Base-by-base conservation (phyloP, 345 rosid genomes). In the Linum tenue region DNA sequence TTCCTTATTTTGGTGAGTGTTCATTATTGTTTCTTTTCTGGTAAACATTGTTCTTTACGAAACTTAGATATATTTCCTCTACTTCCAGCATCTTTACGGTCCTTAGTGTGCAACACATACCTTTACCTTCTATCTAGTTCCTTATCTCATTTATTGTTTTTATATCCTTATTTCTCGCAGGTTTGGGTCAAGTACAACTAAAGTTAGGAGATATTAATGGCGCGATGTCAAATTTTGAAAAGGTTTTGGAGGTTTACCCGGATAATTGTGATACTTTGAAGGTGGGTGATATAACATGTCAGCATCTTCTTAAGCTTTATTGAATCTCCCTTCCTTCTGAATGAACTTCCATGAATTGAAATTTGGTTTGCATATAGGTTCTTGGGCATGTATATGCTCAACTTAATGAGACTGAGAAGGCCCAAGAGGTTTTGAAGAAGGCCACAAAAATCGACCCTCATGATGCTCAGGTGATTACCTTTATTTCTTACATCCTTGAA, bases 361-460 rank as follows among this genome's bases (percentile, higher is more conserved):
- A 8, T 42, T 4, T 38, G 50, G 7, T 53, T 11, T n/a, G 35
- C 55, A 10, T 72, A 6, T 71, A 92, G 99, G 84, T 84, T 73
- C 90, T 94, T 15, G 95, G 92, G 17, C 94, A 90, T 81, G 83
- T 90, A 69, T 82, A 86, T 68, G 80, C 82, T 73, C 97, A 88
- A 76, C 92, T 92, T 62, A 96, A 96, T 68, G 85, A 84, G 82
- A 67, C 67, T 79, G 96, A 94, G n/a, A 90, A 94, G 79, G 96
- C 92, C 53, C 91, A 78, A 77, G 99, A 94, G 61, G 74, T 80
- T 75, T 72, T 86, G 82, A 83, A 83, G 73, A 94, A 88, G 81
- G 99, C 99, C 56, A 77, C 89, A 60, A 94, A 94, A 78, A 86
- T 86, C 72, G 99, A 94, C 71, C 90, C 99, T 37, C 96, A 96